A percentile compares a stretch with the other conserved stretches of the same genome.
These are phyloP conservation scores for Sugiyamaella lignohabitans DNA, from an alignment of 805 yeast genomes.

Conservation along the genomic window DNA sequence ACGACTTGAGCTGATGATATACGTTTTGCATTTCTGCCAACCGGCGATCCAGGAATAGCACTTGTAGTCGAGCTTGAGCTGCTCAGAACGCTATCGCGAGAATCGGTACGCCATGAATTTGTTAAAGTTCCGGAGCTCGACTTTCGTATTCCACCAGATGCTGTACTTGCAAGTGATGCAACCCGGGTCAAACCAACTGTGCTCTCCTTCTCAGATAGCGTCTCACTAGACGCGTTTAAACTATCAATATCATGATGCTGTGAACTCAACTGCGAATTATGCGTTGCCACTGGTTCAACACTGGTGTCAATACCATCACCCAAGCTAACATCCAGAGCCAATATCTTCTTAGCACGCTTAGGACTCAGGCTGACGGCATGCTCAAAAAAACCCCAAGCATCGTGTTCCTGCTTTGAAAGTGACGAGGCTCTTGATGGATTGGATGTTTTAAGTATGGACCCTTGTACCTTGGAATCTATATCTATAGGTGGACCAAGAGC, in stretches of 20 bases:
- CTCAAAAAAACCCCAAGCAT: conserved; percentile 1
- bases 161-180: no score
- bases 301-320: no score
- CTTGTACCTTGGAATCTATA: background rate
- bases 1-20: background rate
- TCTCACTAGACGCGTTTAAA: background rate
- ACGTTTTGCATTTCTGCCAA: background rate
- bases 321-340: background rate
- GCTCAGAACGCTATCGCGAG: no score
- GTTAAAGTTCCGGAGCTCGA: no score
- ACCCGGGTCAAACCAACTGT: no score
- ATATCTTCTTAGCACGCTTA: background rate
- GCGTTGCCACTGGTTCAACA: no score
- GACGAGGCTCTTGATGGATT: background rate
- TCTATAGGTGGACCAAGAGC: background rate
- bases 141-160: no score
- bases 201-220: no score
- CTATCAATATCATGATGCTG: background rate
- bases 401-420: background rate
- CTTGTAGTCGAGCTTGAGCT: background rate
- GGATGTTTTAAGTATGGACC: background rate
- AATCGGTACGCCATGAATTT: no score
- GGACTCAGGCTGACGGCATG: background rate
- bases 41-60: background rate
- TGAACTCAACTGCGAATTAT: no score